A percentile compares a stretch with the other conserved stretches of the same genome.
Evolutionary conservation across 2,329 filamentous ascomycete genomes (phyloP).

Genomic region (Penicillium sp.): DNA sequence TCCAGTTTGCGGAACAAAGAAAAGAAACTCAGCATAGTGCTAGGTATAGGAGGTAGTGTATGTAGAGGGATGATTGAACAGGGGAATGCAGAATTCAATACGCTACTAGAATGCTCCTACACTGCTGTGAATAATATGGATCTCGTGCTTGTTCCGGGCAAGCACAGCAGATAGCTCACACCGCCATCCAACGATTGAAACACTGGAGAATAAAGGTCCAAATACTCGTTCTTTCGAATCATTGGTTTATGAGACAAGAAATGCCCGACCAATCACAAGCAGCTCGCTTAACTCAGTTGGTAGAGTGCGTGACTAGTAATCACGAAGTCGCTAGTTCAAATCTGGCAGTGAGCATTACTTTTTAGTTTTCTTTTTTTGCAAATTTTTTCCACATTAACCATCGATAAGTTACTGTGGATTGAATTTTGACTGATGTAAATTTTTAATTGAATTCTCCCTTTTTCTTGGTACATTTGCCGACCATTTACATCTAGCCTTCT

Average conservation of each 20-base stretch:
- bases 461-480: neutral
- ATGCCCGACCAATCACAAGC: neutral
- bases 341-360: constrained; percentile 10
- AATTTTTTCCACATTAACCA: neutral
- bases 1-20: no score
- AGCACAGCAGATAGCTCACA: neutral
- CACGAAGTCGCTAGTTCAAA: constrained; percentile 11
- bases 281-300: constrained; percentile 11
- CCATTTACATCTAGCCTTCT: neutral
- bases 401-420: no score
- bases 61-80: no score
- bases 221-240: neutral
- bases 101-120: no score
- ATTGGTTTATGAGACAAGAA: neutral
- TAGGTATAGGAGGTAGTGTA: no score
- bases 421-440: no score
- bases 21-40: no score
- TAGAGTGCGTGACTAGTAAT: constrained; percentile 11
- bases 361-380: neutral
- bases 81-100: no score
- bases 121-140: no score
- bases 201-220: neutral
- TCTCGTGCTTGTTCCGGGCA: no score
- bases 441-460: no score
- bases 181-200: neutral